phyloP scores from a whole-genome alignment of 257 asterid genomes.

The Ilex asprella region DNA sequence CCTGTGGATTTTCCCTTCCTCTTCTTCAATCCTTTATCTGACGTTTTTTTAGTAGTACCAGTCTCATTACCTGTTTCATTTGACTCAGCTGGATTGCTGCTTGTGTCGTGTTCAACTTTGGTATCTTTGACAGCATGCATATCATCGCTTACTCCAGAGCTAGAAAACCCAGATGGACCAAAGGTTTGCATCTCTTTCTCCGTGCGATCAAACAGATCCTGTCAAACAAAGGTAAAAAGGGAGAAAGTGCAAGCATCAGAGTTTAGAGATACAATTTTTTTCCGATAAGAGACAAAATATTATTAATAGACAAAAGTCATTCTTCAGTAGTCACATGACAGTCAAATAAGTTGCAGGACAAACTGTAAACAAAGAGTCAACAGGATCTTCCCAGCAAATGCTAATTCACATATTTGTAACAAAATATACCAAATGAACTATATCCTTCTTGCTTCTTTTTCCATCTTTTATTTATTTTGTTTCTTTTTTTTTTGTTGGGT shows the following conservation, averaged over 20 bases:
- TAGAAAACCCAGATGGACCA: constrained; percentile 34
- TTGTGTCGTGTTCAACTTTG: constrained; percentile 38
- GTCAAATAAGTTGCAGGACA: too few relatives aligned
- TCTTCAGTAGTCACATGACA: too few relatives aligned
- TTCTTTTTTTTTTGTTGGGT: too few relatives aligned
- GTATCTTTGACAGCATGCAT: constrained; percentile 36
- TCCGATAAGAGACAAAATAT: too few relatives aligned
- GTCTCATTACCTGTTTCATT: constrained; percentile 54
- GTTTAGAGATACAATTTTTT: not conserved
- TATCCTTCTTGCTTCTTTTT: too few relatives aligned
- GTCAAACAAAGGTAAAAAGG: constrained; percentile 17
- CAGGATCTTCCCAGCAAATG: too few relatives aligned
- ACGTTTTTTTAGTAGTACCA: constrained; percentile 41
- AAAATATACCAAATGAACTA: too few relatives aligned
- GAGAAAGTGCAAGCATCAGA: constrained; percentile 1
- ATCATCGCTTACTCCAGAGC: constrained; percentile 35
- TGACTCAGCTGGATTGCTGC: constrained; percentile 37
- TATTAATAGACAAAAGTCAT: not conserved
- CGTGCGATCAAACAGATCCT: constrained; percentile 69
- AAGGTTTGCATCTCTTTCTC: constrained; percentile 71
- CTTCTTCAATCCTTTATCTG: constrained; percentile 80
- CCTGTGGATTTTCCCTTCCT: constrained; percentile 74
- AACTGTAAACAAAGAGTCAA: too few relatives aligned
- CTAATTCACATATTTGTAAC: too few relatives aligned
- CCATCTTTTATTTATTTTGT: too few relatives aligned